Conservation (phyloP, 306 rosid species). For the Dalbergia cultrata region DNA sequence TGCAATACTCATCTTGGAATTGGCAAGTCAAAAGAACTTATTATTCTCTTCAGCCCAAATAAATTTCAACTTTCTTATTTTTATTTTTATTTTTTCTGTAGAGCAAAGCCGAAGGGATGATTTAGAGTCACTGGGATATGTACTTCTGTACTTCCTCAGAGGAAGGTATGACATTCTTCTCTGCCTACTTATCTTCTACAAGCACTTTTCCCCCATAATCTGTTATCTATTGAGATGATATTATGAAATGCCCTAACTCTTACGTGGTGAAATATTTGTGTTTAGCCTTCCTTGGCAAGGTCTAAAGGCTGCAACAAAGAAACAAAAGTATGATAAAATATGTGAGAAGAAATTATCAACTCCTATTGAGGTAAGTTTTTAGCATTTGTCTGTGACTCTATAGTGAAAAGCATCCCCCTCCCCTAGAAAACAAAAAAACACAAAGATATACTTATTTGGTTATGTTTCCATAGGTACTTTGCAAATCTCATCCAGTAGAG, state of each 20-base stretch:
- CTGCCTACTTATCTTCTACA: constrained; percentile 21
- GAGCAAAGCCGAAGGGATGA: constrained; percentile 99
- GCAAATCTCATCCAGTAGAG: constrained; percentile 92
- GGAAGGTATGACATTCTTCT: constrained; percentile 71
- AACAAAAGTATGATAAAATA: constrained; percentile 96
- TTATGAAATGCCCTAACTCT: constrained; percentile 23
- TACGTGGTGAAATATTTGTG: constrained; percentile 39
- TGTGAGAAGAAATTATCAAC: constrained; percentile 95
- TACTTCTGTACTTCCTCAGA: constrained; percentile 86
- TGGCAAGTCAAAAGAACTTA: constrained; percentile 66
- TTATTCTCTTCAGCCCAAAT: constrained; percentile 19
- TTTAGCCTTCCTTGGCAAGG: constrained; percentile 99
- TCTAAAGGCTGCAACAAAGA: constrained; percentile 95
- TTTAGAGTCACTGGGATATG: constrained; percentile 99
- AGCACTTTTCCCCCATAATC: background rate
- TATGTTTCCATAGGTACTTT: constrained; percentile 67
- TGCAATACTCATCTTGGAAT: constrained; percentile 99
- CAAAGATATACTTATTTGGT: constrained; percentile 19
- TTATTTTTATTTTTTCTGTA: constrained; percentile 34
- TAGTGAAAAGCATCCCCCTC: background rate
- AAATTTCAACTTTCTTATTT: constrained; percentile 20
- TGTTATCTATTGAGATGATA: constrained; percentile 17
- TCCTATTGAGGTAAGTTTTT: constrained; percentile 85
- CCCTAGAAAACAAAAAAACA: background rate
- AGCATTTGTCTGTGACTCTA: constrained; percentile 1